phyloP scores from a whole-genome alignment of 2,329 filamentous ascomycete species.

The Fusarium sp. region DNA sequence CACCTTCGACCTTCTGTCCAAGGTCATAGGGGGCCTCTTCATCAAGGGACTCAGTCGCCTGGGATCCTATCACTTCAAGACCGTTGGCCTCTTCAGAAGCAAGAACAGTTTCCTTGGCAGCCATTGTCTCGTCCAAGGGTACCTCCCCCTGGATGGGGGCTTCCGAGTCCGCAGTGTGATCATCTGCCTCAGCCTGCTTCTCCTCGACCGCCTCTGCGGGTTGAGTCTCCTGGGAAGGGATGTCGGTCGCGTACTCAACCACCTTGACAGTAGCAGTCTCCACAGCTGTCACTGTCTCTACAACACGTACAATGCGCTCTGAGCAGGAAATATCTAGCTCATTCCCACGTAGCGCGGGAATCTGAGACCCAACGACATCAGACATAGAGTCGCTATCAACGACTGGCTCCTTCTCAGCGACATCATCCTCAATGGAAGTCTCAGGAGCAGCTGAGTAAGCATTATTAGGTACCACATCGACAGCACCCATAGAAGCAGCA shows the following conservation, averaged over 20 bases:
- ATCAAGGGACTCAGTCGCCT: constrained; percentile 8
- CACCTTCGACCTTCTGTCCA: neutral
- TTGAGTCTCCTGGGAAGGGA: constrained; percentile 32
- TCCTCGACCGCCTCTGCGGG: constrained; percentile 12
- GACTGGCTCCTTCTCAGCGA: constrained; percentile 1
- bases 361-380: neutral
- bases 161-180: neutral
- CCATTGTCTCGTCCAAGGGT: constrained; percentile 2
- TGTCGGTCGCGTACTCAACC: constrained; percentile 51
- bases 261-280: constrained; percentile 51
- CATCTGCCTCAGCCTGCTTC: constrained; percentile 14
- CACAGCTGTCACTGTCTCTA: constrained; percentile 54
- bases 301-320: constrained; percentile 36
- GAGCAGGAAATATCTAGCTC: constrained; percentile 39
- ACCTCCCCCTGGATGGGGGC: constrained; percentile 8
- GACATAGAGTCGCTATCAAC: neutral
- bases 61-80: neutral
- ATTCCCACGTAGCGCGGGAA: constrained; percentile 35
- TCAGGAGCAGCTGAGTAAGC: constrained; percentile 45
- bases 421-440: neutral
- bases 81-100: neutral
- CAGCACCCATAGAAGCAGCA: constrained; percentile 22
- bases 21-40: constrained; percentile 6
- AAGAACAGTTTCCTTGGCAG: constrained; percentile 8
- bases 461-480: constrained; percentile 35